Evolutionary conservation across 371 early-diverging fungal species (phyloP).

Genomic region (Mortierella sp.): DNA sequence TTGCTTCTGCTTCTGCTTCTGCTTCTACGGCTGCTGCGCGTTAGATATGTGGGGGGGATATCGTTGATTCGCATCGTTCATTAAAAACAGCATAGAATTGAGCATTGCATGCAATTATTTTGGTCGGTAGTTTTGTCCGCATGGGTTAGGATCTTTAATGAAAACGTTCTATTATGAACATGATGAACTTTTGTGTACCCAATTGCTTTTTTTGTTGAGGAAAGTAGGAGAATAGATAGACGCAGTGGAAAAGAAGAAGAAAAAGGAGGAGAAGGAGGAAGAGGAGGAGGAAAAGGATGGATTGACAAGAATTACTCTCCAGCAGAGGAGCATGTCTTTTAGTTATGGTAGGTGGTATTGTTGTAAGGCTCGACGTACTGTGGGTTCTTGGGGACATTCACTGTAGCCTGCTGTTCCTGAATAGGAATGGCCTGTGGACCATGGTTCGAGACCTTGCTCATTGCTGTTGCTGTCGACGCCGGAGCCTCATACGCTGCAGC

Average conservation of each 20-base stretch:
- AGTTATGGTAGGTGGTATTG: conserved; percentile 28
- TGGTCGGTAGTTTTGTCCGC: not conserved
- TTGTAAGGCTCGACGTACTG: conserved; percentile 19
- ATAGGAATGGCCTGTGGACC: conserved; percentile 27
- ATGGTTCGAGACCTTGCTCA: conserved; percentile 5
- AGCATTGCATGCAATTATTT: no score
- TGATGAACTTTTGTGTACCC: no score
- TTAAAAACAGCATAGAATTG: no score
- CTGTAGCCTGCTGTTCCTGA: not conserved
- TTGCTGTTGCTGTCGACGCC: not conserved
- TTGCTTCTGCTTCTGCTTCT: no score
- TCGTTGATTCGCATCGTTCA: no score
- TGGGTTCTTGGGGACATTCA: conserved; percentile 20
- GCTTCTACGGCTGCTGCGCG: no score
- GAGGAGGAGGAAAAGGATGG: not conserved
- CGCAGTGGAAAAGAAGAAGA: no score
- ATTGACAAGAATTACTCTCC: not conserved
- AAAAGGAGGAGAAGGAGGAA: not conserved
- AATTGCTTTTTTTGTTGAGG: no score
- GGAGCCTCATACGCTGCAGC: not conserved
- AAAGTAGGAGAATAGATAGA: no score
- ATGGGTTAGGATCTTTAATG: no score
- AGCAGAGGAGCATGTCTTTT: not conserved
- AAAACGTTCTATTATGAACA: no score
- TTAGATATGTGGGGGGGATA: no score